Evolutionary conservation across 148 eudicot genomes (phyloP), one percentile per base, ranked within the genome.

Genomic region (Drosera capensis): DNA sequence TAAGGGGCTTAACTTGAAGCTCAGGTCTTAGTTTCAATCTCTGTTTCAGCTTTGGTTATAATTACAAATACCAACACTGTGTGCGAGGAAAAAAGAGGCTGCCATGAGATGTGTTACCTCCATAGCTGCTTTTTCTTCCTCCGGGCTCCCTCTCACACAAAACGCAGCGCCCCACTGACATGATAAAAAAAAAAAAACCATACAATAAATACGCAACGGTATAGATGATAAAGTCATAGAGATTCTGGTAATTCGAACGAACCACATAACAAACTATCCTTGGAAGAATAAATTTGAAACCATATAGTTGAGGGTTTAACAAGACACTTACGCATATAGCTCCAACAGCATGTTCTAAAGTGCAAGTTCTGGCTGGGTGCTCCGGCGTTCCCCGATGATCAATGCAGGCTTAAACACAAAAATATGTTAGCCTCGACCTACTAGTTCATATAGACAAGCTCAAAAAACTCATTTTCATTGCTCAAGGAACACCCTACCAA

Each of bases 161-260:
- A 63, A 88, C 20, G 86, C 97, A 40, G 82, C 86, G 46, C 97
- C 97, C 97, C 97, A 88, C 96, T 86, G 79, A n/a, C n/a, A n/a
- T n/a, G n/a, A n/a, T n/a, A n/a, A n/a, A n/a, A n/a, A n/a, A n/a
- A n/a, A 11, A 3, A 8, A 9, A 20, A n/a, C 25, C 41, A 28
- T 14, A 46, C 5, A 16, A n/a, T n/a, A n/a, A n/a, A n/a, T 20
- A 22, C 13, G 15, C 5, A 20, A 13, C 11, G 13, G n/a, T n/a
- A n/a, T n/a, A n/a, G n/a, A n/a, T n/a, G n/a, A n/a, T n/a, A n/a
- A n/a, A n/a, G n/a, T n/a, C 8, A n/a, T 7, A 39, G 16, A 39
- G 17, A 43, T 5, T 3, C 21, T 16, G 45, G 0, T 2, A 16
- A 23, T 1, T 8, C 5, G 28, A 41, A 24, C 45, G 12, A 41